Evolutionary conservation across 2,329 filamentous ascomycete species (phyloP), one percentile per base, ranked within the genome.

Genomic region (Leptographium flavum): DNA sequence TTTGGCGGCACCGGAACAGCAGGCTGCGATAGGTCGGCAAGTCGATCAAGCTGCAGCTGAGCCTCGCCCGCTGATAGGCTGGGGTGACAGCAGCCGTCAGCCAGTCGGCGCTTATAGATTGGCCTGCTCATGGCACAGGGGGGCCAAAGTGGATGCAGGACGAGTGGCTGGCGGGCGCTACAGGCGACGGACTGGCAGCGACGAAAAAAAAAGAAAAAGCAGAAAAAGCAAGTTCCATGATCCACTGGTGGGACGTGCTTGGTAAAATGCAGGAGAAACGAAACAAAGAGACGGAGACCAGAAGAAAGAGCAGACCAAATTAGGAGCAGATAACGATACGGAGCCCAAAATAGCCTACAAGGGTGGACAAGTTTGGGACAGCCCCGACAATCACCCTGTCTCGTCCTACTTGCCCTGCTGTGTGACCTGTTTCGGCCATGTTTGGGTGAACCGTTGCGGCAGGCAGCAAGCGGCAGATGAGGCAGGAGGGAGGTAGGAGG

Each of bases 101-200:
- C 66, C 66, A 68, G 62, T 67, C 60, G 66, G 66, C 66, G 66
- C 66, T 67, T 69, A 67, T 58, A 56, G 60, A 60, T 46, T 41
- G 43, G 43, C 23, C 32, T 27, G 30, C 10, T 37, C 32, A 14
- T 19, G 21, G 11, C 17, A 9, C 31, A 23, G 25, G 21, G 31
- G 33, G 8, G 33, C 11, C 13, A 25, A 28, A 36, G 13, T 28
- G 32, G 42, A 17, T 13, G 23, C 1, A 38, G 7, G n/a, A 19
- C 33, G 32, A 43, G 33, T 43, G 42, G 42, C 33, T 37, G 42
- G 13, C 17, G 33, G n/a, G 14, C 23, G 31, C 15, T 22, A 25
- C 31, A 31, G 19, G 21, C 40, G 17, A 30, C 25, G 15, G n/a
- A 14, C 23, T 27, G 27, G 9, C 15, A 19, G 6, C n/a, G 33